A percentile compares a stretch with the other conserved stretches of the same genome.
phyloP scores from a whole-genome alignment of 106 monocot genomes.

The Posidonia australis region DNA sequence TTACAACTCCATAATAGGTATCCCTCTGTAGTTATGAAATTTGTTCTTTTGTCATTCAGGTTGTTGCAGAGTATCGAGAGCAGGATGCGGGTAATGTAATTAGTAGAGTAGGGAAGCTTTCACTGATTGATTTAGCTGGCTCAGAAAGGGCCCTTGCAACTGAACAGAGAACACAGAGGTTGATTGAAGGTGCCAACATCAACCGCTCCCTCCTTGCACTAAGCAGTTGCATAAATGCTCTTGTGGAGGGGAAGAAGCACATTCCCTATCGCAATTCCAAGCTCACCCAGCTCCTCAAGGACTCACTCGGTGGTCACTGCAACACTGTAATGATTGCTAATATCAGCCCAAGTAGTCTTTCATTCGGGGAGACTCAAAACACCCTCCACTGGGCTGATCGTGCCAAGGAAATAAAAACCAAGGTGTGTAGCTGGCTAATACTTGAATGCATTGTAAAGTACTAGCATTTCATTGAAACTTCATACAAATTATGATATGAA shows the following conservation, averaged over 20 bases:
- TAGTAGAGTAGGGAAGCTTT: constrained; percentile 62
- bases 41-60: constrained; percentile 17
- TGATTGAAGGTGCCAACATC: constrained; percentile 92
- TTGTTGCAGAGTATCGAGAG: constrained; percentile 59
- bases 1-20: not conserved
- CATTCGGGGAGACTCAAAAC: constrained; percentile 87
- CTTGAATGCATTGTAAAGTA: too few species aligned
- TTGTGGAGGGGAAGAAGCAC: constrained; percentile 97
- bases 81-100: constrained; percentile 25
- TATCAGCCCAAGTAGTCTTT: constrained; percentile 66
- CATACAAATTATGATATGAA: too few species aligned
- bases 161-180: constrained; percentile 69
- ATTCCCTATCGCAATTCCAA: constrained; percentile 97
- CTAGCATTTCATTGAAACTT: too few species aligned
- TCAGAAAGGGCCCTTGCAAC: constrained; percentile 91
- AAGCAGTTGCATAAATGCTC: constrained; percentile 93
- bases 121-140: constrained; percentile 90
- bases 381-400: constrained; percentile 99
- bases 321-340: constrained; percentile 99
- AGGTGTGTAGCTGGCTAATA: constrained; percentile 29
- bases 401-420: constrained; percentile 85
- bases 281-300: constrained; percentile 95
- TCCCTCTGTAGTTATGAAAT: not conserved
- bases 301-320: constrained; percentile 82
- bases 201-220: constrained; percentile 89